Evolutionary conservation across 176 grass and related monocot genomes (phyloP).

Genomic region (Aegilops tauschii): DNA sequence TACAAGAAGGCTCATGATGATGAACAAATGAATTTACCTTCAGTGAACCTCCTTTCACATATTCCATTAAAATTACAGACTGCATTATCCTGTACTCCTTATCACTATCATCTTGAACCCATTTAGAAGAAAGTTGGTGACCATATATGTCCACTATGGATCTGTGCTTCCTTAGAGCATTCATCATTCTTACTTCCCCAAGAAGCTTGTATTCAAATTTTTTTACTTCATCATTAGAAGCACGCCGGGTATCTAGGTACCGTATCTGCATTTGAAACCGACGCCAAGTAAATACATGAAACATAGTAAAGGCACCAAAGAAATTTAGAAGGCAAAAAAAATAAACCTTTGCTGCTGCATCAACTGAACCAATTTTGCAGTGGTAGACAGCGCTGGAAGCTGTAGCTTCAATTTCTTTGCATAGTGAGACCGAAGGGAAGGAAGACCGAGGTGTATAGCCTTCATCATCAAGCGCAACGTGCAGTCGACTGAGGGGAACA

Average conservation of each 20-base stretch:
- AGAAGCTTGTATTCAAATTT: slow-evolving; percentile 79
- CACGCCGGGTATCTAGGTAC: slow-evolving; percentile 51
- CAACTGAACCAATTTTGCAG: slow-evolving; percentile 81
- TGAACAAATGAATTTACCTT: slow-evolving; percentile 52
- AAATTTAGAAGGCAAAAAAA: slow-evolving; percentile 18
- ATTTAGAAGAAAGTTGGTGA: slow-evolving; percentile 92
- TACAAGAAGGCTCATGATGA: slow-evolving; percentile 2
- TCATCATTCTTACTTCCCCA: slow-evolving; percentile 90
- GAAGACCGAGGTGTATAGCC: slow-evolving; percentile 45
- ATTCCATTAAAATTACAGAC: slow-evolving; percentile 89
- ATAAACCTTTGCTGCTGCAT: slow-evolving; percentile 89
- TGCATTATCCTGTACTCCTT: slow-evolving; percentile 82
- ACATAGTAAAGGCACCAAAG: neutral
- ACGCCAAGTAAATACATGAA: slow-evolving; percentile 21
- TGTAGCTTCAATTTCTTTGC: slow-evolving; percentile 61
- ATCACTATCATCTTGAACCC: slow-evolving; percentile 62
- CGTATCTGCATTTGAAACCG: slow-evolving; percentile 51
- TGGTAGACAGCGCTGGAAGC: slow-evolving; percentile 56
- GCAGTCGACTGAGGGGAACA: slow-evolving; percentile 75
- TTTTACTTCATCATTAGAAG: slow-evolving; percentile 60
- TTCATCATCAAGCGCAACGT: slow-evolving; percentile 38
- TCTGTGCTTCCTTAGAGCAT: slow-evolving; percentile 77
- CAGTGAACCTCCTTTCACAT: slow-evolving; percentile 88
- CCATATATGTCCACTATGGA: slow-evolving; percentile 92
- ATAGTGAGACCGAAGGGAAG: slow-evolving; percentile 56